phyloP scores from a whole-genome alignment of 2,329 filamentous ascomycete genomes.

The Fusarium praegraminearum region DNA sequence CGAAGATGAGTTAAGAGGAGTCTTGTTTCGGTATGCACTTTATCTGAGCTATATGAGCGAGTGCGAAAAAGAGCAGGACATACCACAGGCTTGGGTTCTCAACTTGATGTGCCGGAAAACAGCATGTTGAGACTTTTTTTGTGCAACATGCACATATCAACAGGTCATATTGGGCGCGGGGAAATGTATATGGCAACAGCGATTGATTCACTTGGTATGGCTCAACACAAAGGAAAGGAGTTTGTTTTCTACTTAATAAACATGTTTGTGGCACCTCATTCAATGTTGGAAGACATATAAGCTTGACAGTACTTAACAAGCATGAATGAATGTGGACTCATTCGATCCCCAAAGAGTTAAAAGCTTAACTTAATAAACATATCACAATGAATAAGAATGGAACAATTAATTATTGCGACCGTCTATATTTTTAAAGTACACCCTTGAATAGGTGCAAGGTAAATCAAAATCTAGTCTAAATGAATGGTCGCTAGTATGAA shows the following conservation, averaged over 20 bases:
- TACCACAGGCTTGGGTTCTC: slow-evolving; percentile 52
- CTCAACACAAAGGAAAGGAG: background rate
- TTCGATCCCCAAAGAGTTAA: too few relatives aligned
- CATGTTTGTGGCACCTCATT: too few relatives aligned
- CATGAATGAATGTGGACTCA: too few relatives aligned
- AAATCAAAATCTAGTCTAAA: slow-evolving; percentile 43
- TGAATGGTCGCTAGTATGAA: slow-evolving; percentile 40
- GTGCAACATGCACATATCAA: background rate
- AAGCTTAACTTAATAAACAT: background rate
- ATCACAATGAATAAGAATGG: background rate
- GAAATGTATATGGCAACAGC: background rate
- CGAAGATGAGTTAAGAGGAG: slow-evolving; percentile 43
- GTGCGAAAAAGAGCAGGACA: slow-evolving; percentile 42
- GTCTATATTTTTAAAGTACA: slow-evolving; percentile 22
- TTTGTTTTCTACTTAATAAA: background rate
- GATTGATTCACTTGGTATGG: background rate
- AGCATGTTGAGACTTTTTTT: slow-evolving; percentile 1
- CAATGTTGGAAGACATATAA: too few relatives aligned
- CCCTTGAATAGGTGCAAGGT: slow-evolving; percentile 22
- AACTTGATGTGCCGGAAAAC: slow-evolving; percentile 34
- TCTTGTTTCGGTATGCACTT: slow-evolving; percentile 53
- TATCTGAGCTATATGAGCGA: slow-evolving; percentile 52
- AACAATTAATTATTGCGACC: slow-evolving; percentile 3
- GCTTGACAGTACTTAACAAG: too few relatives aligned
- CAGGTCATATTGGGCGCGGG: background rate